Percentiles rank a stretch among this genome's conserved stretches.
phyloP scores from a whole-genome alignment of 1,284 basidiomycete genomes.

The Cutaneotrichosporon daszewskae region DNA sequence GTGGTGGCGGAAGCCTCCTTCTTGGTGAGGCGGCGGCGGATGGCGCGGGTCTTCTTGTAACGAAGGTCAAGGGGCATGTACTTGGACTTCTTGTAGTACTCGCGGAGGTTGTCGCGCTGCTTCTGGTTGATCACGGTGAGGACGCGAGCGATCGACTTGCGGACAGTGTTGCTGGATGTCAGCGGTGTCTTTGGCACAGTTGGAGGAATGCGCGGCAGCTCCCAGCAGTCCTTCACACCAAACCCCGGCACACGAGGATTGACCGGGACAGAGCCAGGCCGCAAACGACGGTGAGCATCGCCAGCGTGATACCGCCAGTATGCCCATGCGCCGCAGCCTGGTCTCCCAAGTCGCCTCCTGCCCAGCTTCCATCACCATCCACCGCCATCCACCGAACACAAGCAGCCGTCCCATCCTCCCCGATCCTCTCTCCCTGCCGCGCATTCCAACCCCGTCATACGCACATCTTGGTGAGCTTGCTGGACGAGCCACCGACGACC shows the following conservation, averaged over 20 bases:
- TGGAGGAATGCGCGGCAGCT: too few species aligned
- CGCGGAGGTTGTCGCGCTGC: constrained; percentile 90
- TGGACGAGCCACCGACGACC: constrained; percentile 91
- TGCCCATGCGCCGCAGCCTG: too few species aligned
- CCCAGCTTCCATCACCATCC: neutral
- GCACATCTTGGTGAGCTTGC: constrained; percentile 97
- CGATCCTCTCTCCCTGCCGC: neutral
- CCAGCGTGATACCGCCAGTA: too few species aligned
- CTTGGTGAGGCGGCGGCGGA: constrained; percentile 89
- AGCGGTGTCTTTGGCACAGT: neutral
- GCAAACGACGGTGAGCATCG: too few species aligned
- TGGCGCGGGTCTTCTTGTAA: constrained; percentile 96
- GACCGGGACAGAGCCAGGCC: too few species aligned
- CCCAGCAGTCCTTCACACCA: too few species aligned
- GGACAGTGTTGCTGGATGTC: constrained; percentile 73
- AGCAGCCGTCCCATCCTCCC: neutral
- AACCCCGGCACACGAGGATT: too few species aligned
- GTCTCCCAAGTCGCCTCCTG: neutral
- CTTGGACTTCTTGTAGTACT: constrained; percentile 93
- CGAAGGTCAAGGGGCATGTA: constrained; percentile 94
- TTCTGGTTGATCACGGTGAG: constrained; percentile 99
- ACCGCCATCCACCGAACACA: neutral
- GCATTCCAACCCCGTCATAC: constrained; percentile 37
- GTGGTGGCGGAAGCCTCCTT: constrained; percentile 79
- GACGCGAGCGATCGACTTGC: constrained; percentile 98